Percentiles rank a stretch among this genome's conserved stretches.
Evolutionary conservation across 352 stramenopile genomes (phyloP).

Genomic region (Phytophthora gonapodyides): DNA sequence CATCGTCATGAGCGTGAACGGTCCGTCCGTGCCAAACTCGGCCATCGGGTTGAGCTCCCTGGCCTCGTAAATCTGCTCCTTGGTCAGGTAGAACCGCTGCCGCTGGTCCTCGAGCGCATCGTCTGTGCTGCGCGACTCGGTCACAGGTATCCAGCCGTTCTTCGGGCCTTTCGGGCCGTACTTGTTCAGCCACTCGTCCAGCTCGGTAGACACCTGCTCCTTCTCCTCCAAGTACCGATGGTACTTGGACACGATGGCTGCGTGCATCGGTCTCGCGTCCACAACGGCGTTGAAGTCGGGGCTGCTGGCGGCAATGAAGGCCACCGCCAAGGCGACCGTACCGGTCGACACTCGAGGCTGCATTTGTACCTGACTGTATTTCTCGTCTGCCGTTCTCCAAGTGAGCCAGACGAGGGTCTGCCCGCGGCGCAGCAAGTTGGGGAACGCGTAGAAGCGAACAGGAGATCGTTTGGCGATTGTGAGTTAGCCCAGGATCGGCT

Average conservation of each 20-base stretch:
- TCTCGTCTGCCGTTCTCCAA: slow-evolving; percentile 7
- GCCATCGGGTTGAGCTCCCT: slow-evolving; percentile 44
- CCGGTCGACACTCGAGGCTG: slow-evolving; percentile 28
- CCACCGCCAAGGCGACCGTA: slow-evolving; percentile 25
- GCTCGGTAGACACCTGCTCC: slow-evolving; percentile 41
- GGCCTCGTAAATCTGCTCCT: slow-evolving; percentile 43
- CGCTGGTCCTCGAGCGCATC: slow-evolving; percentile 42
- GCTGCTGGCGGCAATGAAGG: slow-evolving; percentile 19
- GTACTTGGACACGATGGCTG: slow-evolving; percentile 52
- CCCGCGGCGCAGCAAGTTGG: slow-evolving; percentile 28
- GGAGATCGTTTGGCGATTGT: slow-evolving; percentile 33
- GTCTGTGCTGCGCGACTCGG: slow-evolving; percentile 42
- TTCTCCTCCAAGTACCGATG: slow-evolving; percentile 58
- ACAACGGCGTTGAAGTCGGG: slow-evolving; percentile 26
- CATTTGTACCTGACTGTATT: slow-evolving; percentile 24
- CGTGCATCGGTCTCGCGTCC: slow-evolving; percentile 49
- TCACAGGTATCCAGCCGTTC: slow-evolving; percentile 42
- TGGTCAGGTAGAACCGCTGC: slow-evolving; percentile 56
- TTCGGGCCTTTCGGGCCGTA: slow-evolving; percentile 31
- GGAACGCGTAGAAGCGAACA: slow-evolving; percentile 36
- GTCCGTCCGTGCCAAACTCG: slow-evolving; percentile 47
- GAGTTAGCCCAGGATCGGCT: slow-evolving; percentile 33
- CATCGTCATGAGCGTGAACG: slow-evolving; percentile 60
- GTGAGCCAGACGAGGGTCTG: slow-evolving; percentile 10
- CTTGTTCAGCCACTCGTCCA: slow-evolving; percentile 53